phyloP scores from a whole-genome alignment of 352 stramenopile species.

The Phytopythium sindhum region DNA sequence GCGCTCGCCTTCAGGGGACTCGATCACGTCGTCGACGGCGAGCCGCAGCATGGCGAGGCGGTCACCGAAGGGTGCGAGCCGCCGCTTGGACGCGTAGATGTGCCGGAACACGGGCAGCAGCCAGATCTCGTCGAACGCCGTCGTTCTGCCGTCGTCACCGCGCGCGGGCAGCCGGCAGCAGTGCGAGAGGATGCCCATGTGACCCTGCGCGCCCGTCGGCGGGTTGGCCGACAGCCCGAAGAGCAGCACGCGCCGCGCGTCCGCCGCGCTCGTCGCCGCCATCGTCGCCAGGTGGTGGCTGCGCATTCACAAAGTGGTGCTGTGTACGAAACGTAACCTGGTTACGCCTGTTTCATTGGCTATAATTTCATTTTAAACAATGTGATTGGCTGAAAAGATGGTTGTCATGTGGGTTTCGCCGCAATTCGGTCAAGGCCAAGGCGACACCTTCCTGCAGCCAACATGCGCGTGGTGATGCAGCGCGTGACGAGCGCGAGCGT shows the following conservation, averaged over 20 bases:
- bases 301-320: neutral
- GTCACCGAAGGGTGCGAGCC: slow-evolving; percentile 71
- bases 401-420: neutral
- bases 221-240: slow-evolving; percentile 87
- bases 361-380: slow-evolving; percentile 9
- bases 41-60: slow-evolving; percentile 73
- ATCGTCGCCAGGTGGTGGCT: neutral
- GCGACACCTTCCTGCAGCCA: too few relatives aligned
- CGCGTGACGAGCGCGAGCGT: slow-evolving; percentile 78
- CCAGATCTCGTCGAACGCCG: slow-evolving; percentile 82
- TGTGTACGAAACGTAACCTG: neutral
- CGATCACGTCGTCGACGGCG: slow-evolving; percentile 34
- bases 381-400: slow-evolving; percentile 16
- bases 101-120: slow-evolving; percentile 88
- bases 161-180: slow-evolving; percentile 25
- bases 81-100: slow-evolving; percentile 79
- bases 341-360: slow-evolving; percentile 12
- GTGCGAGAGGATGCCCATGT: slow-evolving; percentile 79
- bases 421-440: too few relatives aligned
- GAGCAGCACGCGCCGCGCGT: slow-evolving; percentile 54
- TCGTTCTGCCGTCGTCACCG: neutral
- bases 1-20: neutral
- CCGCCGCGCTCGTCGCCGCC: neutral
- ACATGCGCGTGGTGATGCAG: slow-evolving; percentile 80
- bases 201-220: slow-evolving; percentile 56